Base-by-base conservation (phyloP, 495 filamentous ascomycete genomes). In the Aspergillus steynii region DNA sequence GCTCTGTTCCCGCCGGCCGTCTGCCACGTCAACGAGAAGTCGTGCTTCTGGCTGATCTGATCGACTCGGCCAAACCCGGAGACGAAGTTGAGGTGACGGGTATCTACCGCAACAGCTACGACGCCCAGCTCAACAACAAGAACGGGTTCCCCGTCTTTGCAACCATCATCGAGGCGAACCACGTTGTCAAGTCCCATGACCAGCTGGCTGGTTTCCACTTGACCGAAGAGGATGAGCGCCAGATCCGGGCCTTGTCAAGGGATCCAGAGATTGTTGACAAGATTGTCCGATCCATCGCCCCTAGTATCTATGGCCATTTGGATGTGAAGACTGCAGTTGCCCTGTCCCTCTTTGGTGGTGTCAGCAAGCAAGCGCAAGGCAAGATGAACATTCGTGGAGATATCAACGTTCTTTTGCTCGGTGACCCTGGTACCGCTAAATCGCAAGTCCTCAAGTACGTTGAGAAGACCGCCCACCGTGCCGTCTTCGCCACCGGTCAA, bases 91-190 rank as follows among this genome's bases (percentile, higher is more conserved):
- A 98, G 68, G 87, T 99, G 25, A 98, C 93, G 25, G 96, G 96
- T 64, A 89, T 97, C 67, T 99, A 99, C 76, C 90, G 93, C 64
- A 99, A 99, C 80, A 97, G 92, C 81, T 99, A 97, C 70, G 92
- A 97, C 71, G 95, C 94, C 1, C 91, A 96, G 68, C 83, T 99
- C 29, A 99, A 99, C 79, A 97, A 96, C 77, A 95, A 93, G 75
- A 99, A 98, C 72, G 96, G 96, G 27, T 99, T 99, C 79, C 96
- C 96, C 3, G 96, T 99, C 59, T 99, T 99, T 68, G 93, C 96
- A 28, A 99, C 96, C 0, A 92, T 98, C 55, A 84, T 99, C 20
- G 96, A 99, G 76, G 96, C 96, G 49, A 99, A 98, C 76, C 90
- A 99, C 66, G 86, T 97, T 34, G 86, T 97, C 74, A 98, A 99